A percentile compares a stretch with the other conserved stretches of the same genome.
phyloP scores from a whole-genome alignment of 2,329 filamentous ascomycete genomes.

The Botrytis fabae region DNA sequence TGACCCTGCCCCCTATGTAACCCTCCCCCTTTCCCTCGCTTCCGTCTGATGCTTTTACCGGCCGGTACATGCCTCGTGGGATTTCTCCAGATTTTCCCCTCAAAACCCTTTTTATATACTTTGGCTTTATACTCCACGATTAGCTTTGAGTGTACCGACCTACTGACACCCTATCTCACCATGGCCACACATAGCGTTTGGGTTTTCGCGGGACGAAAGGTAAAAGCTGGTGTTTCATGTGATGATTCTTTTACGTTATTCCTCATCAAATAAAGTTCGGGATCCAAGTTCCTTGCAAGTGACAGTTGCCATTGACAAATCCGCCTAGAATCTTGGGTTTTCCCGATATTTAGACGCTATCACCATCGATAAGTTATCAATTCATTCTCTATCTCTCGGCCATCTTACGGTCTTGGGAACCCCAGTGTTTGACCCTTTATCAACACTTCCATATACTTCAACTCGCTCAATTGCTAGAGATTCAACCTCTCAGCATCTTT shows the following conservation, averaged over 20 bases:
- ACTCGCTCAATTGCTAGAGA: slow-evolving; percentile 4
- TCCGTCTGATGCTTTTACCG: background rate
- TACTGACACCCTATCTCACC: background rate
- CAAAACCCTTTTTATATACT: background rate
- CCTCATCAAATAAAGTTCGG: background rate
- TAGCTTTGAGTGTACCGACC: background rate
- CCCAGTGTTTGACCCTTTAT: slow-evolving; percentile 19
- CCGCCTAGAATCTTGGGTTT: background rate
- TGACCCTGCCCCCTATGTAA: background rate
- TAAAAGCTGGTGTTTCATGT: slow-evolving; percentile 3
- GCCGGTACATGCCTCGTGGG: background rate
- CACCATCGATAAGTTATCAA: slow-evolving; percentile 18
- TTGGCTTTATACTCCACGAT: background rate
- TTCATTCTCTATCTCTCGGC: slow-evolving; percentile 26
- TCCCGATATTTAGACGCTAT: slow-evolving; percentile 31
- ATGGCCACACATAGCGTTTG: background rate
- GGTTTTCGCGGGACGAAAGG: background rate
- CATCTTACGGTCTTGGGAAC: slow-evolving; percentile 25
- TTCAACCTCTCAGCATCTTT: slow-evolving; percentile 11
- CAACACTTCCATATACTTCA: background rate
- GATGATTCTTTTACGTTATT: slow-evolving; percentile 11
- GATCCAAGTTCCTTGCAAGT: slow-evolving; percentile 25
- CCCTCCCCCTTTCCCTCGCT: background rate
- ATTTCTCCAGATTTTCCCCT: slow-evolving; percentile 13
- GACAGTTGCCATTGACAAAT: slow-evolving; percentile 32